phyloP scores from a whole-genome alignment of 225 moss, liverwort and hornwort genomes.

The Neckera pumila region DNA sequence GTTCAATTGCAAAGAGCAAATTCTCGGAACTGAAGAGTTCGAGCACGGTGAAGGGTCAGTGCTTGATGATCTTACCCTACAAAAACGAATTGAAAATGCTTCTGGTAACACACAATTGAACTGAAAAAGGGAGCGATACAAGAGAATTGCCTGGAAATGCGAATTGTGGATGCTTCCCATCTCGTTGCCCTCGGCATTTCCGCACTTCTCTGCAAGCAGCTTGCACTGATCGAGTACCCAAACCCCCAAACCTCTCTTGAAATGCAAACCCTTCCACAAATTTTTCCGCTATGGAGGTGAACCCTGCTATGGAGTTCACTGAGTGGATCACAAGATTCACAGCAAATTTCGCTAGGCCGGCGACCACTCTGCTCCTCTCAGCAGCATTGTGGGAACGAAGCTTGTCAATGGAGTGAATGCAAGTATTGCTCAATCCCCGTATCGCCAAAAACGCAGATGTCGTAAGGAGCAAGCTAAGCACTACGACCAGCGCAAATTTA shows the following conservation, averaged over 20 bases:
- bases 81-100: background rate
- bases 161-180: background rate
- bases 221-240: background rate
- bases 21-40: background rate
- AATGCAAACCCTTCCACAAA: background rate
- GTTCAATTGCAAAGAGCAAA: background rate
- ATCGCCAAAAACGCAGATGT: too few species aligned
- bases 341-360: background rate
- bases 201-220: background rate
- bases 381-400: background rate
- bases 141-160: background rate
- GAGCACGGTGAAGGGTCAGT: too few species aligned
- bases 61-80: background rate
- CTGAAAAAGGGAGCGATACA: too few species aligned
- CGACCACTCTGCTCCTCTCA: background rate
- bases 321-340: background rate
- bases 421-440: background rate
- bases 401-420: background rate
- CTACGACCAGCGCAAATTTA: background rate
- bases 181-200: background rate
- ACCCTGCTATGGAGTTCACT: background rate
- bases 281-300: background rate
- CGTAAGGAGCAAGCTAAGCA: background rate
- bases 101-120: background rate
- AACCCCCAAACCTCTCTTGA: too few species aligned